Evolutionary conservation across 768 basidiomycete species (phyloP).

Genomic region (Lentinula boryana): DNA sequence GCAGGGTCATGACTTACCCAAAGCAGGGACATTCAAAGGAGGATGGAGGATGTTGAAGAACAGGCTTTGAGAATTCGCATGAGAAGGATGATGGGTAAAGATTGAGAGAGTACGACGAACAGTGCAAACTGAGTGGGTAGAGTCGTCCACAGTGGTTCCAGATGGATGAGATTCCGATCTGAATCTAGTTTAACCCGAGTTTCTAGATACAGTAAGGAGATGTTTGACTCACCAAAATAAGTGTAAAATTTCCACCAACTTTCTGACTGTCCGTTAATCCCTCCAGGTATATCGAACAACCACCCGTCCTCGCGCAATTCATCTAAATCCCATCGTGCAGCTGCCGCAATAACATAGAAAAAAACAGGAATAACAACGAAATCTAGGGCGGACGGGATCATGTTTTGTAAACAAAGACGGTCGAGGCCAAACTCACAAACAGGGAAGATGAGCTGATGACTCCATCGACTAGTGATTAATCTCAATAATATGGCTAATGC

Average conservation of each 20-base stretch:
- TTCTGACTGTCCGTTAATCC: slow-evolving; percentile 24
- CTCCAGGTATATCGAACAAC: slow-evolving; percentile 74
- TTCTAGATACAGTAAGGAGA: neutral
- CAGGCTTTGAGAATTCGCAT: slow-evolving; percentile 33
- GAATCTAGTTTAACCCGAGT: slow-evolving; percentile 1
- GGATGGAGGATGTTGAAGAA: slow-evolving; percentile 86
- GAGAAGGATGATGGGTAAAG: slow-evolving; percentile 15
- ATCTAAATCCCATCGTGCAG: slow-evolving; percentile 53
- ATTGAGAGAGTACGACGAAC: slow-evolving; percentile 39
- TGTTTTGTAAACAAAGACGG: neutral
- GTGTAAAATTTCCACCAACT: slow-evolving; percentile 85
- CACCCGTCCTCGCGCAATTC: slow-evolving; percentile 65
- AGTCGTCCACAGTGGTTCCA: slow-evolving; percentile 68
- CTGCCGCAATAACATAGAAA: slow-evolving; percentile 77
- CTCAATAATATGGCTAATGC: slow-evolving; percentile 71
- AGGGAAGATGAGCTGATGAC: slow-evolving; percentile 91
- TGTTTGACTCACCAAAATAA: slow-evolving; percentile 56
- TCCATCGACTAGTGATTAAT: slow-evolving; percentile 69
- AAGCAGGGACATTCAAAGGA: slow-evolving; percentile 83
- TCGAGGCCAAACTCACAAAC: slow-evolving; percentile 48
- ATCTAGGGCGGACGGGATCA: slow-evolving; percentile 34
- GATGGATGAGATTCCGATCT: slow-evolving; percentile 62
- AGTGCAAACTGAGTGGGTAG: slow-evolving; percentile 93
- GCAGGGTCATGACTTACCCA: slow-evolving; percentile 41
- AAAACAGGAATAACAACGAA: slow-evolving; percentile 74